These are phyloP conservation scores for Vitis hybrid DNA, from an alignment of 177 flowering plant genomes.

Conservation along the genomic window DNA sequence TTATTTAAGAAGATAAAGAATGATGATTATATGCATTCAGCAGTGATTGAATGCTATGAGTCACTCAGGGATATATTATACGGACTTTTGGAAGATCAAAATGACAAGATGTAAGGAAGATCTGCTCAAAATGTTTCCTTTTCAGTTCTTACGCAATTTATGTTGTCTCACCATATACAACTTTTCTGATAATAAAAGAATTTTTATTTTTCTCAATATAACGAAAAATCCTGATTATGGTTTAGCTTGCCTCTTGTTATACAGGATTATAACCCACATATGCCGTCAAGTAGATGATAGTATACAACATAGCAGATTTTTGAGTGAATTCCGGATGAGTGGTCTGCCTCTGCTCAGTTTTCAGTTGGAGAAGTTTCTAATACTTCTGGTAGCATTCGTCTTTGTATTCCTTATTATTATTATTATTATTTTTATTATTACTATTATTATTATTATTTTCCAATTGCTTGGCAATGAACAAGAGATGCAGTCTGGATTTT, in stretches of 20 bases:
- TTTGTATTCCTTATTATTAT: constrained; percentile 2
- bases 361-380: constrained; percentile 78
- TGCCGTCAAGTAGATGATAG: constrained; percentile 55
- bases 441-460: background rate
- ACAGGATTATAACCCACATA: constrained; percentile 62
- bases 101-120: constrained; percentile 57
- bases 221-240: background rate
- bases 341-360: constrained; percentile 71
- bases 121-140: background rate
- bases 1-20: constrained; percentile 69
- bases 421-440: background rate
- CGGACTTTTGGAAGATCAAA: constrained; percentile 57
- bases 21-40: constrained; percentile 82
- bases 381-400: constrained; percentile 52
- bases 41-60: constrained; percentile 92
- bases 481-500: background rate
- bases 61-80: constrained; percentile 59
- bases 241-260: constrained; percentile 2
- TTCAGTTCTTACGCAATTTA: background rate
- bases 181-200: background rate
- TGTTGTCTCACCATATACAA: background rate
- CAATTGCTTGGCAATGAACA: background rate
- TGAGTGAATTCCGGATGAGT: constrained; percentile 66
- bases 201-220: background rate
- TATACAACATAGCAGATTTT: constrained; percentile 45